These are phyloP conservation scores for Podospora anserina DNA, from an alignment of 495 filamentous ascomycete genomes.

Conservation along the genomic window DNA sequence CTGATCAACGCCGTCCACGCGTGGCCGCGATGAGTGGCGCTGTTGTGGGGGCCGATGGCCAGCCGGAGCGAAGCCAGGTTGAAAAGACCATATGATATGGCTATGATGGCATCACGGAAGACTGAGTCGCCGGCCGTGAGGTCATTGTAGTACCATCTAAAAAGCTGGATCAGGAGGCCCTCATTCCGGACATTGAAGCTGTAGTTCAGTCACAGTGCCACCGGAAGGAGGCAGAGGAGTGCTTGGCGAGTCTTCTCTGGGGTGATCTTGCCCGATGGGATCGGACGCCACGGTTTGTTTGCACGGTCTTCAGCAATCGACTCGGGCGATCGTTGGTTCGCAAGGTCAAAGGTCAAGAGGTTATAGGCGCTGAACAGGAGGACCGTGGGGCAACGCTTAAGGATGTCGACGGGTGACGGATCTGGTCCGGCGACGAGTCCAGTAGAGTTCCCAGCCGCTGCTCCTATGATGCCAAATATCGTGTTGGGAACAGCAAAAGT, in stretches of 20 bases:
- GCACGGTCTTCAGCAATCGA: conserved; percentile 50
- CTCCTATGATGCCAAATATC: conserved; percentile 27
- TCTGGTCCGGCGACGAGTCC: conserved; percentile 1
- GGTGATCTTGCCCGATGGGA: conserved; percentile 45
- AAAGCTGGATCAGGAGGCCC: conserved; percentile 33
- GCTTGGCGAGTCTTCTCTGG: conserved; percentile 34
- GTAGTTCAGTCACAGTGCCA: conserved; percentile 33
- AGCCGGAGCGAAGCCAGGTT: conserved; percentile 32
- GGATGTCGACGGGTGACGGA: background rate
- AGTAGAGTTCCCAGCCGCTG: conserved; percentile 21
- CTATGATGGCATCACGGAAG: conserved; percentile 47
- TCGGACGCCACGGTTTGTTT: conserved; percentile 60
- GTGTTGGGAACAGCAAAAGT: conserved; percentile 20
- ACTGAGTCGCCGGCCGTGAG: conserved; percentile 45
- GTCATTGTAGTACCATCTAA: conserved; percentile 56
- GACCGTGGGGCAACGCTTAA: background rate
- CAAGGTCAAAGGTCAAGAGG: background rate
- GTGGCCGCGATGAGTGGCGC: conserved; percentile 23
- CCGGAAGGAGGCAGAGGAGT: conserved; percentile 38
- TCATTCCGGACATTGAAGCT: conserved; percentile 38
- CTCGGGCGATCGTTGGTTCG: conserved; percentile 6
- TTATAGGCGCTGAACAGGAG: background rate
- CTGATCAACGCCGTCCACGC: conserved; percentile 47
- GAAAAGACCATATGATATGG: conserved; percentile 39
- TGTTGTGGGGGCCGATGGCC: conserved; percentile 17